phyloP scores from a whole-genome alignment of 2,329 filamentous ascomycete species.

The Zalaria sp. region DNA sequence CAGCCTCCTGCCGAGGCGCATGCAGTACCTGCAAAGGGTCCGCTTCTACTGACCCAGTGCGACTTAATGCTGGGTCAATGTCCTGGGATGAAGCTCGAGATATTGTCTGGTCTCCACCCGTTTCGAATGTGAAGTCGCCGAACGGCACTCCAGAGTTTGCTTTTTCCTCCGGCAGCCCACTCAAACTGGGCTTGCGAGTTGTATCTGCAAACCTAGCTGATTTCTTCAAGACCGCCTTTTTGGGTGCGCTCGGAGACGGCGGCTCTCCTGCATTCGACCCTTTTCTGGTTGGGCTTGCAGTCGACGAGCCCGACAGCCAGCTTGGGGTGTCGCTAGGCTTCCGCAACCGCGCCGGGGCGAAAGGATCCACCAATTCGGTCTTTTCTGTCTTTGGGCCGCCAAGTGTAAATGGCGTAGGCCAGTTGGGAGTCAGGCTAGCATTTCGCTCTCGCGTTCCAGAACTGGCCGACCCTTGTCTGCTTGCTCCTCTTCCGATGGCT shows the following conservation, averaged over 20 bases:
- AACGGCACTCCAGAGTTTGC: neutral
- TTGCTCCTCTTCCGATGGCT: neutral
- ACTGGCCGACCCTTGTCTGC: too few relatives aligned
- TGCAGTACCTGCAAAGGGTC: too few relatives aligned
- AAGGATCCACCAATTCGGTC: neutral
- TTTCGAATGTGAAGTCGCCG: neutral
- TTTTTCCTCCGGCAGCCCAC: neutral
- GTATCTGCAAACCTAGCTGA: neutral
- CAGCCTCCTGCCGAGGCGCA: neutral
- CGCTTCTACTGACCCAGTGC: too few relatives aligned
- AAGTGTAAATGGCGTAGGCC: neutral
- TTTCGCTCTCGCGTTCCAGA: neutral
- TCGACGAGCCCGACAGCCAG: neutral
- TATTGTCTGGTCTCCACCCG: neutral
- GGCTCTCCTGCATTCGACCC: neutral
- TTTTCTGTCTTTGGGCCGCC: too few relatives aligned
- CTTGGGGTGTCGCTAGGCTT: neutral
- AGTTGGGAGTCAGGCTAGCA: slow-evolving; percentile 2
- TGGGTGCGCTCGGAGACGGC: neutral
- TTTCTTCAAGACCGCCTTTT: neutral
- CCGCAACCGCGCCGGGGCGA: neutral
- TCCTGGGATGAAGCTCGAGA: too few relatives aligned
- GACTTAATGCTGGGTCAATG: too few relatives aligned
- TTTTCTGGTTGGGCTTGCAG: neutral
- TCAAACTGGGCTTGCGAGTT: neutral